Evolutionary conservation across 139 green algal species (phyloP).

Genomic region (Nannochloris sp.): DNA sequence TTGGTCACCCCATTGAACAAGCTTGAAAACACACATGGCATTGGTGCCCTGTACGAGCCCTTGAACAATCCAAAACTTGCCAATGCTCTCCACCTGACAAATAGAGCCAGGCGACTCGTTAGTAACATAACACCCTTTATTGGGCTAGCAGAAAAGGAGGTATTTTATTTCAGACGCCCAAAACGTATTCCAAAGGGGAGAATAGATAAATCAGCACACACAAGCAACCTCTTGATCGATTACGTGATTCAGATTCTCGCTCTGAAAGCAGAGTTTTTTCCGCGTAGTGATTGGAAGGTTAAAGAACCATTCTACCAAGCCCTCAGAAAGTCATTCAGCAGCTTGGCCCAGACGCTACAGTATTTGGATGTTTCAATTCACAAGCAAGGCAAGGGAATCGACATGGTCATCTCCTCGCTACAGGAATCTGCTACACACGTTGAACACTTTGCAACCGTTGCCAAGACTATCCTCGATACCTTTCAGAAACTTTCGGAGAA

Average conservation of each 20-base stretch:
- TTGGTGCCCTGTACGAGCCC: neutral
- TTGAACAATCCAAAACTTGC: neutral
- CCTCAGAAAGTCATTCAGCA: neutral
- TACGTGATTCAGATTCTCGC: neutral
- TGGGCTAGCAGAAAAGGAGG: neutral
- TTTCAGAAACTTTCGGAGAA: neutral
- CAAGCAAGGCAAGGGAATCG: neutral
- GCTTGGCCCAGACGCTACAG: neutral
- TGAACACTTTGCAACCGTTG: neutral
- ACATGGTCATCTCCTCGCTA: neutral
- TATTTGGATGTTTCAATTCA: conserved; percentile 2
- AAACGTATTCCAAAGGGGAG: neutral
- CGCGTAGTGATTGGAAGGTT: neutral
- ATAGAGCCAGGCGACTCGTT: neutral
- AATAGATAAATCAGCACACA: neutral
- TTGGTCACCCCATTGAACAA: neutral
- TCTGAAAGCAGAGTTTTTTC: neutral
- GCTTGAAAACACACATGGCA: neutral
- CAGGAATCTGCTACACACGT: neutral
- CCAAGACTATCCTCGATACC: neutral
- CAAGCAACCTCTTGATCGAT: neutral
- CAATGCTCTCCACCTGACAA: neutral
- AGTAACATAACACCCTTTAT: neutral
- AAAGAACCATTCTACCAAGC: neutral
- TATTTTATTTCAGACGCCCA: neutral